Base-by-base conservation (phyloP, 306 rosid species). In the Morella rubra region DNA sequence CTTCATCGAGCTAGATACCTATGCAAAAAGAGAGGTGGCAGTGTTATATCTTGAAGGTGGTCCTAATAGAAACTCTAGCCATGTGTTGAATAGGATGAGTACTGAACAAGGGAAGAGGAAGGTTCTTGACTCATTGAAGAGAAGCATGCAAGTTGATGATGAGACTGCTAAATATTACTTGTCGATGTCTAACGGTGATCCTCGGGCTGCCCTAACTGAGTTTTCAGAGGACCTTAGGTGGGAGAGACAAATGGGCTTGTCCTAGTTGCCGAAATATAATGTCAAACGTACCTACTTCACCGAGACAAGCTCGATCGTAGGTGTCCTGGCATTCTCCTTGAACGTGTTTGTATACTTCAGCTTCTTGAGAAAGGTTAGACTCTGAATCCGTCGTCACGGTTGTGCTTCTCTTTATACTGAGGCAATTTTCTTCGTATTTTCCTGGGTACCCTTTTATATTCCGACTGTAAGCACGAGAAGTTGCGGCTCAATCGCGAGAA, bases 1-100 rank as follows among this genome's bases (percentile, higher is more conserved):
- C 87, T 91, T 83, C 82, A 78, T 95, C 27, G 96, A 95, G 84
- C 84, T 91, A 73, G 99, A 95, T 80, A 79, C 56, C 5, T 32
- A 80, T 75, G 97, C 99, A 6, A 95, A 91, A 69, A 91, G 99
- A 73, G 99, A 95, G 80, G 97, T 95, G 13, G 99, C 93, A 0
- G 97, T 91, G 77, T 46, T 95, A 86, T 95, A 95, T 76, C 80
- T 89, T 40, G 82, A 85, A 14, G 96, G 87, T 44, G 86, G 80
- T 49, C 97, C 99, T 0, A 85, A 75, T 69, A 65, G 1, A 54
- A 85, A 65, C 54, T 67, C 76, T 69, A 27, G 68, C 49, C 71
- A 47, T 42, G 16, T 67, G 65, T 72, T 83, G 44, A 75, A 70
- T 24, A 81, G 76, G 67, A 75, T 76, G 44, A 84, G 88, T 61